A percentile compares a stretch with the other conserved stretches of the same genome.
phyloP scores from a whole-genome alignment of 2,329 filamentous ascomycete species.

The Monosporascus sp. region DNA sequence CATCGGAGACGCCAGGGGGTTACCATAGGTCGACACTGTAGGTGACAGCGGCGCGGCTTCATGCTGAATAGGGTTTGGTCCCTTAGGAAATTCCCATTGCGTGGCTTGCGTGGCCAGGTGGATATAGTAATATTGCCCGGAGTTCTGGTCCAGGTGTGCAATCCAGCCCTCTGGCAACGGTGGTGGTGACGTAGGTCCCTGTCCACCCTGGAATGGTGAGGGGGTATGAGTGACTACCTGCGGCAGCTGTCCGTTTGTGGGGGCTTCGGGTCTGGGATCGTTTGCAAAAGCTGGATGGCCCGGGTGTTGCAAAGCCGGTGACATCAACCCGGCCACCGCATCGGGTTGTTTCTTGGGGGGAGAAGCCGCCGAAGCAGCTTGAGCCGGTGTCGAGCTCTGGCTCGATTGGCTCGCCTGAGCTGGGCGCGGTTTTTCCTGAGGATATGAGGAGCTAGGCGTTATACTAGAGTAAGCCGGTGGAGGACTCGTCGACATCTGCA shows the following conservation, averaged over 20 bases:
- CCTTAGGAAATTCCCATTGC: slow-evolving; percentile 98
- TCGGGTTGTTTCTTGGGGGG: slow-evolving; percentile 27
- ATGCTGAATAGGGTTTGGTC: slow-evolving; percentile 80
- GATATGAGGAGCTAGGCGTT: slow-evolving; percentile 54
- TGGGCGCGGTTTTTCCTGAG: slow-evolving; percentile 69
- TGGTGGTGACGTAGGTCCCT: slow-evolving; percentile 73
- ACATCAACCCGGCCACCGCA: slow-evolving; percentile 32
- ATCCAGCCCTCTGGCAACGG: slow-evolving; percentile 98
- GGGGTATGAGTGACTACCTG: slow-evolving; percentile 35
- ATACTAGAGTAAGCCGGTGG: slow-evolving; percentile 94
- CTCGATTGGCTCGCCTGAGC: slow-evolving; percentile 16
- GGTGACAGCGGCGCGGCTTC: slow-evolving; percentile 81
- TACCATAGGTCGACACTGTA: slow-evolving; percentile 69
- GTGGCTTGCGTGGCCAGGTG: slow-evolving; percentile 92
- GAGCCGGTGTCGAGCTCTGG: slow-evolving; percentile 21
- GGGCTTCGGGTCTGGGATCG: slow-evolving; percentile 53
- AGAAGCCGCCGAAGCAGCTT: slow-evolving; percentile 21
- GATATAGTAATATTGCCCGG: slow-evolving; percentile 98
- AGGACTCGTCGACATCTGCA: slow-evolving; percentile 74
- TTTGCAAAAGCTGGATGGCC: slow-evolving; percentile 90
- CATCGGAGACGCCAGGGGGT: slow-evolving; percentile 65
- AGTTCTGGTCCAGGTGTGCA: slow-evolving; percentile 89
- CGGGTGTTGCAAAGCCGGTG: slow-evolving; percentile 49
- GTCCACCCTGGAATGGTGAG: slow-evolving; percentile 35
- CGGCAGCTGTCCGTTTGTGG: slow-evolving; percentile 41